Base-by-base conservation (phyloP, 495 filamentous ascomycete genomes). In the Penicillium flavigenum region DNA sequence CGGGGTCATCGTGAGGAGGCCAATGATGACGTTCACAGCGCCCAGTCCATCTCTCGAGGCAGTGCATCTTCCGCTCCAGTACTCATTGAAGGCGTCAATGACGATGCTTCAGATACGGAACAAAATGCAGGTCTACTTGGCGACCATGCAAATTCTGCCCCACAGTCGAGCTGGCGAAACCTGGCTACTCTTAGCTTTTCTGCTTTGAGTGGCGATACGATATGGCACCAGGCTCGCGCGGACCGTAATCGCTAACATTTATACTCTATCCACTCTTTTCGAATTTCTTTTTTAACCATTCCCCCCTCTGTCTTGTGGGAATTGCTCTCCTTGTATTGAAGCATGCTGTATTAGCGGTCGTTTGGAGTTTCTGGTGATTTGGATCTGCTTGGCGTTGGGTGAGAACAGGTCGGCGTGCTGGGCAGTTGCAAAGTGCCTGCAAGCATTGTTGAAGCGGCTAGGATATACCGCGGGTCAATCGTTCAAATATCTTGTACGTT, bases 41-140 rank as follows among this genome's bases (percentile, higher is more conserved):
- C 58, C 19, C 61, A 64, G 16, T 26, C 51, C 0, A 64, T 63
- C 4, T 41, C 66, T 2, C 65, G 47, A n/a, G 52, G 29, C 17
- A 74, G 77, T 17, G 73, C 77, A 5, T 78, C 79, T 0, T 79
- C 82, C 20, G 76, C 77, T 1, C 79, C 80, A 24, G 68, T 81
- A 9, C 69, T 73, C 5, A 79, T 82, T 16, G 61, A 68, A 5
- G 62, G 64, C 10, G 58, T 70, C 16, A 61, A 61, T 34, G 70
- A 73, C 17, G 72, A 71, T 43, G 62, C 59, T 20, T 63, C 60
- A 0, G 78, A 81, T 56, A 43, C 74, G 0, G 79, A 82, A 52
- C 71, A 75, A 32, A 74, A 65, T 26, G 72, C 68, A 12, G 73
- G 76, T 5, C 70, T 78, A 27, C 67, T 76, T 45, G 73, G 74